Evolutionary conservation across 2,329 filamentous ascomycete species (phyloP), one percentile per base, ranked within the genome.

Genomic region (Colletotrichum paranaense): DNA sequence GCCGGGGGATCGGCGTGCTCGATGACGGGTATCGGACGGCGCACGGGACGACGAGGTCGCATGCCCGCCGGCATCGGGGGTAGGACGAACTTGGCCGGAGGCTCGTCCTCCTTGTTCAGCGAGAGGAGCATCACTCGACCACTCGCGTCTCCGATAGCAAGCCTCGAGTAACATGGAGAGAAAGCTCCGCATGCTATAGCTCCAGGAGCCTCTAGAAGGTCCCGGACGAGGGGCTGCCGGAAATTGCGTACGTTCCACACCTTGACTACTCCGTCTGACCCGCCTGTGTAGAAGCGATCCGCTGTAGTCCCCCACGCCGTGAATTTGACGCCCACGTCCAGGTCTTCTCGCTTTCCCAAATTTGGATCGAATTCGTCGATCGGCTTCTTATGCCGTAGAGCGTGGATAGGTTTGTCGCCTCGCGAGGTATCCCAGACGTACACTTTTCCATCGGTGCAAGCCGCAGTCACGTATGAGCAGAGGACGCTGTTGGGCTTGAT

Each of bases 321-420:
- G 75, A 92, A 92, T 77, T 92, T 92, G 55, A 92, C 89, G 2
- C 91, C 91, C 0, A 88, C 88, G 71, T 92, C 91, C 63, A 89
- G 88, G 9, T 83, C 81, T 70, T 90, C 89, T 14, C 87, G 80
- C 49, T 89, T 84, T 1, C 83, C 84, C 4, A 81, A 74, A 12
- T 35, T 35, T 1, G 9, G 9, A 12, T 35, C 32, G 42, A 84
- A 81, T 35, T 83, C 81, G 14, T 85, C 83, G 2, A 84, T 75
- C 0, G 82, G 84, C 49, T 81, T 80, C 11, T 88, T 90, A 74
- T 92, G 91, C 7, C 81, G 75, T 0, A 92, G 82, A 2, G 87
- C 80, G 76, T 92, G 90, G 26, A 91, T 86, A 0, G 90, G 87
- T 49, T 83, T 80, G 75, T 91, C 89, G n/a, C 85, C 86, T 12